These are phyloP conservation scores for Medicago lupulina DNA, from an alignment of 306 rosid genomes.

Conservation along the genomic window DNA sequence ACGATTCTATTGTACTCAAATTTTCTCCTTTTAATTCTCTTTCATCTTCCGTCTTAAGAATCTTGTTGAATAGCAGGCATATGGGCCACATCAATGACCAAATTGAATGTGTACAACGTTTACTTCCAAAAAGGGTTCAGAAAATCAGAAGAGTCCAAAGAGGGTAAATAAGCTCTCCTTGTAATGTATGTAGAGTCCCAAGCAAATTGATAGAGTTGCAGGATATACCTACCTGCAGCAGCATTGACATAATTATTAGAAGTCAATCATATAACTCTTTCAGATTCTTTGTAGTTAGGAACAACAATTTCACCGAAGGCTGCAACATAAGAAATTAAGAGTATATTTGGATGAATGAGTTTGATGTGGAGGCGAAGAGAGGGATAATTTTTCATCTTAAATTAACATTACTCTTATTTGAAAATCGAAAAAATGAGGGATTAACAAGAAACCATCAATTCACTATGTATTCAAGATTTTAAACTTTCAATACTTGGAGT, in stretches of 20 bases:
- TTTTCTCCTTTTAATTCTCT: constrained; percentile 50
- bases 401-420: constrained; percentile 6
- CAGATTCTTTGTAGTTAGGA: constrained; percentile 6
- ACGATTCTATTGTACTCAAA: constrained; percentile 56
- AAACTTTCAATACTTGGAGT: neutral
- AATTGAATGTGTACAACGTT: constrained; percentile 35
- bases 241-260: constrained; percentile 37
- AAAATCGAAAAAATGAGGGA: constrained; percentile 1
- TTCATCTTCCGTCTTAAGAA: constrained; percentile 61
- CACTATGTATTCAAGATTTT: neutral
- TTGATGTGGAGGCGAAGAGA: neutral
- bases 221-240: constrained; percentile 58
- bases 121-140: constrained; percentile 34
- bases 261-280: constrained; percentile 27
- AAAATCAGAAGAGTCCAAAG: constrained; percentile 29
- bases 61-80: constrained; percentile 71
- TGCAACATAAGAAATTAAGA: constrained; percentile 12
- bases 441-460: neutral
- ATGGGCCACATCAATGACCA: constrained; percentile 84
- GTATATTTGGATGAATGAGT: constrained; percentile 3
- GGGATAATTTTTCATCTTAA: constrained; percentile 5
- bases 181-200: constrained; percentile 30
- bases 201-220: constrained; percentile 31
- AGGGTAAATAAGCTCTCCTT: too few species aligned
- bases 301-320: constrained; percentile 7